A percentile compares a stretch with the other conserved stretches of the same genome.
Conservation (phyloP, 202 grass and related monocot species). For the Panicum virgatum region DNA sequence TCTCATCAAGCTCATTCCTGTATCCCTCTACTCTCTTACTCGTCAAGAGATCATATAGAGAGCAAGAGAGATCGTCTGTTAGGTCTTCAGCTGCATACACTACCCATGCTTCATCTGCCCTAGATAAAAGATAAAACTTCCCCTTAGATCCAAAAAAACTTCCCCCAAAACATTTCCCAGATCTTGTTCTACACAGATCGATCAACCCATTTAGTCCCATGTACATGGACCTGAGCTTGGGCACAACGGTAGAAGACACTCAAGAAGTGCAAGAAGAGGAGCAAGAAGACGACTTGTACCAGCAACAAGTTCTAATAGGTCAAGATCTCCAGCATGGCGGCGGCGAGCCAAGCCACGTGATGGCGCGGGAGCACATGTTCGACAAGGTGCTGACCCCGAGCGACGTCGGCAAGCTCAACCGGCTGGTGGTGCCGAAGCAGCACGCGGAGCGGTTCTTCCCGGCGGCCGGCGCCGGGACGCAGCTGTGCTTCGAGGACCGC, state of each 20-base stretch:
- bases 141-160: constrained; percentile 1
- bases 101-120: not conserved
- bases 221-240: constrained; percentile 43
- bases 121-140: not conserved
- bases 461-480: constrained; percentile 40
- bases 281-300: constrained; percentile 21
- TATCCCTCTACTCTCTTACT: not conserved
- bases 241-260: constrained; percentile 30
- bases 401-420: constrained; percentile 89
- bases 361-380: constrained; percentile 65
- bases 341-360: not conserved
- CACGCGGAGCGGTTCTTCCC: constrained; percentile 71
- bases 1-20: constrained; percentile 21
- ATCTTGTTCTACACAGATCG: no score
- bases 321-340: constrained; percentile 9
- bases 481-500: constrained; percentile 54
- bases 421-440: constrained; percentile 83
- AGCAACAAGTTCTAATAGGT: constrained; percentile 16
- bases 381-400: constrained; percentile 87
- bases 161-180: not conserved
- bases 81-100: constrained; percentile 16
- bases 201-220: no score
- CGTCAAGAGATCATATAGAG: not conserved
- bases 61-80: not conserved
- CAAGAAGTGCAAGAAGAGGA: constrained; percentile 44